Evolutionary conservation across 495 filamentous ascomycete genomes (phyloP).

Genomic region (Xylaria palmicola): DNA sequence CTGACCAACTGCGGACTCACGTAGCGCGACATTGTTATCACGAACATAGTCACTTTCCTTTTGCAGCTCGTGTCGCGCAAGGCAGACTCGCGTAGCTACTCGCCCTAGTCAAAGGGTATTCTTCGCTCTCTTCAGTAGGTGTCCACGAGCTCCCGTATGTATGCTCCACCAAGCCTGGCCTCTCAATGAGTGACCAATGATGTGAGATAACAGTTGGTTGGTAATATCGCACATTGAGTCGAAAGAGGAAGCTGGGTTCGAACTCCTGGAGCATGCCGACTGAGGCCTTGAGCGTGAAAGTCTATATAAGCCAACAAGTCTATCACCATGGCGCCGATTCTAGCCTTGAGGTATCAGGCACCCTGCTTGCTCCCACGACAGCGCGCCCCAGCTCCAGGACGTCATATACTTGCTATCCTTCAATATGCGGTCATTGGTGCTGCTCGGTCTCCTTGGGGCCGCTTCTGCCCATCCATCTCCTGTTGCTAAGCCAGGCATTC

Average conservation of each 20-base stretch:
- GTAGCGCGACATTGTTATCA: conserved; percentile 16
- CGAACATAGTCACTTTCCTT: conserved; percentile 16
- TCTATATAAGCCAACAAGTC: conserved; percentile 23
- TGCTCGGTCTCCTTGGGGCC: conserved; percentile 36
- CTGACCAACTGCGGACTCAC: neutral
- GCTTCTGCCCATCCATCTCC: conserved; percentile 25
- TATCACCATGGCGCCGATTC: conserved; percentile 1
- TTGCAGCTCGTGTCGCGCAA: neutral
- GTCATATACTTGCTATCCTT: conserved; percentile 14
- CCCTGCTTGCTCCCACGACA: conserved; percentile 5
- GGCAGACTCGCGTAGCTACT: neutral
- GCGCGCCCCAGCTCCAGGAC: neutral
- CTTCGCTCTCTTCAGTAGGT: neutral
- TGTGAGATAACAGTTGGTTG: neutral
- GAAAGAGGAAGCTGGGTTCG: conserved; percentile 30
- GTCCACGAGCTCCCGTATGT: neutral
- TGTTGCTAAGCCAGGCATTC: conserved; percentile 21
- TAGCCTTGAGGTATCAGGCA: conserved; percentile 17
- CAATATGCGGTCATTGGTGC: conserved; percentile 32
- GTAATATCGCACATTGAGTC: conserved; percentile 20
- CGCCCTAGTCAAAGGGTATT: neutral
- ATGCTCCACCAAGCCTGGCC: conserved; percentile 1
- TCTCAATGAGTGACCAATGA: neutral
- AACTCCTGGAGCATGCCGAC: neutral
- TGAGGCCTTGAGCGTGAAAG: neutral